Base-by-base conservation (phyloP, 306 rosid species). In the Malus orientalis region DNA sequence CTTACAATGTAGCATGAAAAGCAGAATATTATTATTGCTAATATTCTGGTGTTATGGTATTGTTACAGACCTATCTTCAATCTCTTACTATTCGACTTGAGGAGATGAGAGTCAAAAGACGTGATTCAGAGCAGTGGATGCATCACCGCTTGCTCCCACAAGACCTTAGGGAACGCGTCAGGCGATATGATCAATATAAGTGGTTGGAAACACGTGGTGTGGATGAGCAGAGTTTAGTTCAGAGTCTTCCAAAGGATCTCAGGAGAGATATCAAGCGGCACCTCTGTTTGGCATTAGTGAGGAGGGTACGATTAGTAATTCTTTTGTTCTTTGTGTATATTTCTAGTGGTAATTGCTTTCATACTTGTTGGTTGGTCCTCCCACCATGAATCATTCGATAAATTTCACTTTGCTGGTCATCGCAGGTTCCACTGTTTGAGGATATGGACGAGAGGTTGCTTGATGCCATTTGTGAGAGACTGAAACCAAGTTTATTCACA, bases 81-180 rank as follows among this genome's bases (percentile, higher is more conserved):
- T 95, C 99, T 69, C 97, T 95, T 73, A 95, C 99, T 32, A 91
- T 90, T 74, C 86, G 99, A 84, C 99, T 95, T 0, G 99, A 92
- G 89, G 99, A 95, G 83, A 95, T 92, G 99, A 95, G 99, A 76
- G 93, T 95, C 72, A 95, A 95, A 87, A 90, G 96, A 85, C 96
- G 97, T 14, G 99, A 95, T 83, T 95, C 99, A 71, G 99, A 95
- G 78, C 99, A 95, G 86, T 95, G 99, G 99, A 95, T 95, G 99
- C 99, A 89, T 78, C 99, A 95, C 70, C 97, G 99, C 73, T 83
- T 95, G 81, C 97, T 95, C 77, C 97, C 97, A 27, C 93, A 73
- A 54, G 96, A 88, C 2, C 97, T 95, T 65, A 87, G 97, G 79
- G 97, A 90, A 88, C 89, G 99, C 5, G 99, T 95, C 55, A 90